These are phyloP conservation scores for sweet orange (Citrus sinensis) DNA, from an alignment of 345 rosid species.

Conservation along the genomic window DVS_A1.0 CM039164.1:21263001-21263500, in stretches of 20 bases:
- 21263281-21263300: background rate
- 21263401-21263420: too few relatives aligned
- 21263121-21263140: background rate
- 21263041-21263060: background rate
- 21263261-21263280: background rate
- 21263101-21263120: background rate
- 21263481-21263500: background rate
- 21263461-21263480: background rate
- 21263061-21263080: background rate
- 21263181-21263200: background rate
- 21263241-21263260: background rate
- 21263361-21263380: background rate
- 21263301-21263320: background rate
- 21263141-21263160: background rate
- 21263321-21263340: background rate
- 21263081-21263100: background rate
- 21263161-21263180: background rate
- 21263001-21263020: background rate
- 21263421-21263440: too few relatives aligned
- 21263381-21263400: background rate
- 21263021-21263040: background rate
- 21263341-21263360: background rate
- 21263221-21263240: background rate
- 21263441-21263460: too few relatives aligned
- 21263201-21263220: background rate